Conservation (phyloP, 2,329 filamentous ascomycete genomes). For the Chalara sp. region DNA sequence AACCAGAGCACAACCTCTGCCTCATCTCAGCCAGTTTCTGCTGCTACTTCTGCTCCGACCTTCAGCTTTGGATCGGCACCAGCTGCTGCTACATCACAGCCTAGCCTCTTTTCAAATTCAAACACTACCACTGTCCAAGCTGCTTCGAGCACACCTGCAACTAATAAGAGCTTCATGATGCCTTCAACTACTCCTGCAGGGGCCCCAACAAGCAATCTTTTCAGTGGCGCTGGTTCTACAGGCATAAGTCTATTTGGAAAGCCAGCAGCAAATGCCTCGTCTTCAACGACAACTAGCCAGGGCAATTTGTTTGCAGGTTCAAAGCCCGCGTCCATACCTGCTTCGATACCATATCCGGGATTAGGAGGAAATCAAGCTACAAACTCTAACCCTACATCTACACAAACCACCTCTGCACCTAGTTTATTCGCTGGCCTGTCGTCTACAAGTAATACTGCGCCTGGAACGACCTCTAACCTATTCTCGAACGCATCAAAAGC, state of each 20-base stretch:
- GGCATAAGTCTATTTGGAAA: background rate
- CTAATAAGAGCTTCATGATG: background rate
- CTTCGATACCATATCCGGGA: background rate
- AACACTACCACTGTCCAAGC: slow-evolving; percentile 1
- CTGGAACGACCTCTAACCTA: background rate
- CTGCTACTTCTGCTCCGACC: background rate
- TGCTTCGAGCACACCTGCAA: slow-evolving; percentile 4
- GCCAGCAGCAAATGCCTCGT: background rate
- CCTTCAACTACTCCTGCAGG: slow-evolving; percentile 27
- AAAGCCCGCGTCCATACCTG: slow-evolving; percentile 3
- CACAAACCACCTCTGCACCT: no score
- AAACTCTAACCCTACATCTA: no score
- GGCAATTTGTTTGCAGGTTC: slow-evolving; percentile 8
- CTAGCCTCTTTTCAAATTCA: slow-evolving; percentile 1
- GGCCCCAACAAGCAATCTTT: slow-evolving; percentile 11
- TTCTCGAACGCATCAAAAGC: background rate
- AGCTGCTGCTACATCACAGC: background rate
- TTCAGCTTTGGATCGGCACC: background rate
- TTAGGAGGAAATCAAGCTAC: no score
- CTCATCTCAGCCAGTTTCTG: no score
- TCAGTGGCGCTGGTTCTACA: slow-evolving; percentile 7
- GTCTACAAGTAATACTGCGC: background rate
- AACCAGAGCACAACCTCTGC: background rate
- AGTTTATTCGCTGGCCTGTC: background rate
- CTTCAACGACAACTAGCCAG: background rate